A percentile compares a stretch with the other conserved stretches of the same genome.
Evolutionary conservation across 192 early-diverging fungal species (phyloP).

Genomic region (Rhizophlyctis rosea): DNA sequence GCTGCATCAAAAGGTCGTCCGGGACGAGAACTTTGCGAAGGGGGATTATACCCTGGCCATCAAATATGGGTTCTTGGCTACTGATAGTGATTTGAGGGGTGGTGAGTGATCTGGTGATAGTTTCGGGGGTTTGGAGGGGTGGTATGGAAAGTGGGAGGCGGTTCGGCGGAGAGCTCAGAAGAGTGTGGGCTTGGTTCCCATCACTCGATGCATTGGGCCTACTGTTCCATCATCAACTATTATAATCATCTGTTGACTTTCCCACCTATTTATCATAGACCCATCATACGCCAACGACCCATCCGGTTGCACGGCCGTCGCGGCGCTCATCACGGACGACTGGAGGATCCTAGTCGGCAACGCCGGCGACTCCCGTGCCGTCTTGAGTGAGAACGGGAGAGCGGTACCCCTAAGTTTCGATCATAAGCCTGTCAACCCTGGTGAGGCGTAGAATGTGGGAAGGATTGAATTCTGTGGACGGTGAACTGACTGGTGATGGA

Average conservation of each 20-base stretch:
- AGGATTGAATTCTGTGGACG: background rate
- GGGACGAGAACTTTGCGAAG: conserved; percentile 59
- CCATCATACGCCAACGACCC: conserved; percentile 75
- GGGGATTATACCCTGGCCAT: conserved; percentile 74
- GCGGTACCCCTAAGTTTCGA: conserved; percentile 81
- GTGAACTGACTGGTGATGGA: background rate
- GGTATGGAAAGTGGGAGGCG: background rate
- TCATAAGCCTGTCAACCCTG: conserved; percentile 89
- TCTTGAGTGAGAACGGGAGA: conserved; percentile 76
- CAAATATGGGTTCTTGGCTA: conserved; percentile 76
- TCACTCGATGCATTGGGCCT: background rate
- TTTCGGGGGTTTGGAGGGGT: background rate
- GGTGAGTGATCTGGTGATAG: conserved; percentile 41
- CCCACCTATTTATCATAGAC: conserved; percentile 39
- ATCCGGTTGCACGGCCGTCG: conserved; percentile 97
- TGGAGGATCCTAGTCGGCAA: conserved; percentile 81
- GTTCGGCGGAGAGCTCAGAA: no score
- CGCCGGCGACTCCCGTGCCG: conserved; percentile 93
- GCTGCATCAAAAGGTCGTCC: conserved; percentile 71
- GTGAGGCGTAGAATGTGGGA: conserved; percentile 16
- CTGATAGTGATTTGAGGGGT: conserved; percentile 72
- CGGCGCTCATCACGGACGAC: conserved; percentile 79
- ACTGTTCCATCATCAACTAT: conserved; percentile 10
- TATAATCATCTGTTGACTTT: background rate
- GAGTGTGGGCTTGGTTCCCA: background rate